A percentile compares a stretch with the other conserved stretches of the same genome.
Conservation (phyloP, 257 asterid genomes). For the Leonotis leonurus region DNA sequence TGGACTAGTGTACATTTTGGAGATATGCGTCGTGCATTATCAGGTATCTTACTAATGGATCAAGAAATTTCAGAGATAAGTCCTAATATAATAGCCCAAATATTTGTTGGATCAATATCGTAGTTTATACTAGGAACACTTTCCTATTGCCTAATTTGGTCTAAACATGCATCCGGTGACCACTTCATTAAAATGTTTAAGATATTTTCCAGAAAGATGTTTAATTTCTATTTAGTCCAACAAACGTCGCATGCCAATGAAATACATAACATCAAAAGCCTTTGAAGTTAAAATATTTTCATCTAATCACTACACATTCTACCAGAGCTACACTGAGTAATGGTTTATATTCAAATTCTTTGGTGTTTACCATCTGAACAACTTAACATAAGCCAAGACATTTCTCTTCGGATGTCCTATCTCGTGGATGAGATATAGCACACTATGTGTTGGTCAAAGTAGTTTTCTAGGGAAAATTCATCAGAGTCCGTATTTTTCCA, state of each 20-base stretch:
- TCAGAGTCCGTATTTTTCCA: neutral
- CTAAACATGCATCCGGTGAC: neutral
- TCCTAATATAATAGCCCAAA: neutral
- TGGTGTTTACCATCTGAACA: neutral
- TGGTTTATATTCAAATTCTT: neutral
- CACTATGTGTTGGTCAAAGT: neutral
- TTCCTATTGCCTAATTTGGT: neutral
- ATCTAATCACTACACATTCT: neutral
- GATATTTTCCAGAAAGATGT: neutral
- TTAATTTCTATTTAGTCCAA: neutral
- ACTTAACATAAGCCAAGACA: neutral
- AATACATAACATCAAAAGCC: too few species aligned
- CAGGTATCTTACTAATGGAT: slow-evolving; percentile 36
- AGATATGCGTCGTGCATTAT: slow-evolving; percentile 80
- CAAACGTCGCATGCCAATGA: too few species aligned
- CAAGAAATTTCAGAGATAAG: neutral
- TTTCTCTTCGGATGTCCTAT: neutral
- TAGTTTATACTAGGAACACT: neutral
- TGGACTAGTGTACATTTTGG: slow-evolving; percentile 86
- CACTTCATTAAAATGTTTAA: neutral
- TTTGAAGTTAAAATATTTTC: too few species aligned
- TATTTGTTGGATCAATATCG: neutral
- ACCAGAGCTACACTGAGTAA: neutral
- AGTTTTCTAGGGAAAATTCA: too few species aligned
- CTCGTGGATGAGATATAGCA: neutral